Evolutionary conservation across 208 protist genomes (phyloP).

Genomic region (Naegleria lovaniensis): DNA sequence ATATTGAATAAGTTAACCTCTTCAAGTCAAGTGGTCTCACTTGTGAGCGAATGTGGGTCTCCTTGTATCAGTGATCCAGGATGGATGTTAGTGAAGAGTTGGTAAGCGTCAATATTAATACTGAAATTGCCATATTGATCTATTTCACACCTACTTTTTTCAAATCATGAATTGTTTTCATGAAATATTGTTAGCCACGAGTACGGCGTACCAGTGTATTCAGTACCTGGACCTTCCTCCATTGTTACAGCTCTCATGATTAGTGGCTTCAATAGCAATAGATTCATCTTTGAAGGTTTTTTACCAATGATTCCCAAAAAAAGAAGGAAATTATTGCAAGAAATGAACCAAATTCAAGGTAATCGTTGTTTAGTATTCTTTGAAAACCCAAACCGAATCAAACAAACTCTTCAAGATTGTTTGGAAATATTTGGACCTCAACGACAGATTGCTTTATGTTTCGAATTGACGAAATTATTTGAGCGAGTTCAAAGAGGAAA

Average conservation of each 20-base stretch:
- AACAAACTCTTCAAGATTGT: neutral
- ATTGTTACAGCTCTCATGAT: neutral
- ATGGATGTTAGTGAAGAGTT: neutral
- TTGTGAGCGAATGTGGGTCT: neutral
- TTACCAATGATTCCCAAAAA: neutral
- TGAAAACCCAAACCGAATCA: neutral
- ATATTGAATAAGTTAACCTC: neutral
- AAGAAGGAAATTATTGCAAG: neutral
- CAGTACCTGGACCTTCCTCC: neutral
- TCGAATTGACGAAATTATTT: slow-evolving; percentile 1
- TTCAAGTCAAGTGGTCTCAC: neutral
- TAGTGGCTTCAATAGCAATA: neutral
- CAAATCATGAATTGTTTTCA: too few species aligned
- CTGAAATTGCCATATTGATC: too few species aligned
- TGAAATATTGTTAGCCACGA: neutral
- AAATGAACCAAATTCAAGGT: neutral
- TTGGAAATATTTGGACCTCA: neutral
- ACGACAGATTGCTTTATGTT: neutral
- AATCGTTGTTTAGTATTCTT: neutral
- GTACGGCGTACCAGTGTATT: neutral
- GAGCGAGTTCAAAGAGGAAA: neutral
- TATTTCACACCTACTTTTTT: too few species aligned
- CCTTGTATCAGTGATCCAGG: slow-evolving; percentile 19
- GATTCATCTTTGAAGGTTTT: slow-evolving; percentile 31
- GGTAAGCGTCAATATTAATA: neutral